Conservation (phyloP, 129 eudicot genomes). For the Logfia minima region DNA sequence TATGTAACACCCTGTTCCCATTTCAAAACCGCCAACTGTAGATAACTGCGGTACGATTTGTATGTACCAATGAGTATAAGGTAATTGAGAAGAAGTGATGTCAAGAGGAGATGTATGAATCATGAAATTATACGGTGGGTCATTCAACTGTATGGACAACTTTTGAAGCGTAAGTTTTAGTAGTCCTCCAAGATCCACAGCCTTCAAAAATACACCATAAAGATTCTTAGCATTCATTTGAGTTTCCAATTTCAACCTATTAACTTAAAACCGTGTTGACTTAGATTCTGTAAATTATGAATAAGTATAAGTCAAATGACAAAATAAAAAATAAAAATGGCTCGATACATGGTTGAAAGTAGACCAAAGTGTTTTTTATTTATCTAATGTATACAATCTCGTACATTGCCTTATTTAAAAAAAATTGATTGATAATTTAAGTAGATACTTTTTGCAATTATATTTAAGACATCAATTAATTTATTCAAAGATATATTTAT, state of each 20-base stretch:
- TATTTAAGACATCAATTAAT: not conserved
- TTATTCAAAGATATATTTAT: not conserved
- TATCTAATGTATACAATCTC: not conserved
- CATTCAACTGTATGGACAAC: conserved; percentile 70
- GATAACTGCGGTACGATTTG: conserved; percentile 85
- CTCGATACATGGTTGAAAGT: not conserved
- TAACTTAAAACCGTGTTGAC: too few species aligned
- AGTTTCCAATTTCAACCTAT: not conserved
- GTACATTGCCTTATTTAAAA: not conserved
- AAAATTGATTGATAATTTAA: not conserved
- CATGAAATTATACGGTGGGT: conserved; percentile 94
- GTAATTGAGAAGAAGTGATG: conserved; percentile 41
- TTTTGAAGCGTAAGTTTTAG: conserved; percentile 75
- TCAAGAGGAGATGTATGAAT: conserved; percentile 78
- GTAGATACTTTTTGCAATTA: not conserved
- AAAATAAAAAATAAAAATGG: not conserved
- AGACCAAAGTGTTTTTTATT: not conserved
- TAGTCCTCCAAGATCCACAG: conserved; percentile 76
- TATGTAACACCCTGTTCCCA: conserved; percentile 84
- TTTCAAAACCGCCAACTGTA: conserved; percentile 78
- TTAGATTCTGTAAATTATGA: too few species aligned
- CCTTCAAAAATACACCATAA: conserved; percentile 50
- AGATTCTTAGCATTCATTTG: not conserved
- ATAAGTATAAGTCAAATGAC: not conserved
- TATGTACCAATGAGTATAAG: conserved; percentile 74